Evolutionary conservation across 2,329 filamentous ascomycete species (phyloP).

Genomic region (Microdochium nivale): DNA sequence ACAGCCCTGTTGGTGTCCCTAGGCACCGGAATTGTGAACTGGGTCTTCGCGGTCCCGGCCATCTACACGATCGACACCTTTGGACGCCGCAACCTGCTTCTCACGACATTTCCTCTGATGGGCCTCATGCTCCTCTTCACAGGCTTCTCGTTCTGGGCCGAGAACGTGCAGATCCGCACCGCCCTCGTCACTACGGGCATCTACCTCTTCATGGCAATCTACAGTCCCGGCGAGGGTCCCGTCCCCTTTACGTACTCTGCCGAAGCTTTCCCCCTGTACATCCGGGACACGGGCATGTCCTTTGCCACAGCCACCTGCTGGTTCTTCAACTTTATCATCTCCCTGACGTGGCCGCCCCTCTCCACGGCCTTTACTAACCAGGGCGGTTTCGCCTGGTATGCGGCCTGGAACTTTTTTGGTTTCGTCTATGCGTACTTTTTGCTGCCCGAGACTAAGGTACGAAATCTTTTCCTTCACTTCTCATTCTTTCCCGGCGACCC

Average conservation of each 20-base stretch:
- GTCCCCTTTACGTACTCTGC: slow-evolving; percentile 61
- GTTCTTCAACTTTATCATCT: slow-evolving; percentile 26
- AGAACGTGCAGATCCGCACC: slow-evolving; percentile 24
- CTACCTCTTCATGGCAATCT: slow-evolving; percentile 40
- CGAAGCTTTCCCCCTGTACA: slow-evolving; percentile 57
- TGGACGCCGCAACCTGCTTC: slow-evolving; percentile 53
- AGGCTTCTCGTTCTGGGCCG: slow-evolving; percentile 36
- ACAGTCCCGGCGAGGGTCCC: slow-evolving; percentile 51
- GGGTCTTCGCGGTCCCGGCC: slow-evolving; percentile 53
- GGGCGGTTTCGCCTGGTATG: slow-evolving; percentile 41
- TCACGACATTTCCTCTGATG: slow-evolving; percentile 60
- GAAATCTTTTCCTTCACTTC: slow-evolving; percentile 2
- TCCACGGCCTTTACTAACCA: slow-evolving; percentile 33
- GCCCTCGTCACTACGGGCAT: slow-evolving; percentile 38
- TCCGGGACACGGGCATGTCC: slow-evolving; percentile 54
- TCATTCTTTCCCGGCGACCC: background rate
- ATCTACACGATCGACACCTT: slow-evolving; percentile 62
- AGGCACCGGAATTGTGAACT: slow-evolving; percentile 58
- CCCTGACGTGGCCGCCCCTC: slow-evolving; percentile 38
- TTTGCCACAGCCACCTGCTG: slow-evolving; percentile 44
- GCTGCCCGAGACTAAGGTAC: slow-evolving; percentile 34
- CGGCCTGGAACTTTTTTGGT: slow-evolving; percentile 36
- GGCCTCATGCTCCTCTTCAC: slow-evolving; percentile 37
- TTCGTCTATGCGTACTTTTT: slow-evolving; percentile 33
- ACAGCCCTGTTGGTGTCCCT: slow-evolving; percentile 50